Base-by-base conservation (phyloP, 148 eudicot genomes). In the Gaultheria prostrata region DNA sequence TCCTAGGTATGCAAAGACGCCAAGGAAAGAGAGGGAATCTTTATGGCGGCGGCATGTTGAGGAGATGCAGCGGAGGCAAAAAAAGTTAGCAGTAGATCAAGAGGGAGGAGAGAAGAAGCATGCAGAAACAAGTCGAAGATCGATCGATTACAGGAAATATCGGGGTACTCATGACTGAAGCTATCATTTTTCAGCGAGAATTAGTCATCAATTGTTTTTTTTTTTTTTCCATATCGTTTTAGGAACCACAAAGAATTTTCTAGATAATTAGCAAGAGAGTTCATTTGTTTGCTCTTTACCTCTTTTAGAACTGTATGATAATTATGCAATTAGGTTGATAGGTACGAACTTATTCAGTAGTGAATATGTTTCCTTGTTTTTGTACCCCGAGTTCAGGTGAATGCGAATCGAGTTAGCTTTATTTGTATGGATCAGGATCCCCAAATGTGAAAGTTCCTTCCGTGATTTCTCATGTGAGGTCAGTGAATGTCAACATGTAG, bases 21-120 rank as follows among this genome's bases (percentile, higher is more conserved):
- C 95, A 26, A 91, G 99, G 83, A 93, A 93, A 84, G 98, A 95
- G 51, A 87, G 96, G 86, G 99, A 97, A 85, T 83, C 92, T 59
- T 88, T 95, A 81, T 97, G 99, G 99, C 92, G 92, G 70, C 80
- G 96, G 51, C 95, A 93, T 89, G 92, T 87, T 20, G 99, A 95
- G 82, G 98, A 95, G 30, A 78, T 95, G 28, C 94, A 87, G 79
- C 87, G 95, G 61, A 93, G 89, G 90, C 91, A 80, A 50, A 94
- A 89, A 83, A 67, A 67, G 72, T 85, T 46, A 35, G 57, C 85
- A 73, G 67, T 56, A 50, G 93, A 93, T 71, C 82, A 87, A 50
- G 90, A 89, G 84, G 88, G 77, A 78, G 95, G 26, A 82, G 91
- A 89, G 84, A 87, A 90, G 79, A 89, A 90, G 83, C 88, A 87